phyloP scores from a whole-genome alignment of 1,284 basidiomycete genomes.

The Phlebopus sp. region DNA sequence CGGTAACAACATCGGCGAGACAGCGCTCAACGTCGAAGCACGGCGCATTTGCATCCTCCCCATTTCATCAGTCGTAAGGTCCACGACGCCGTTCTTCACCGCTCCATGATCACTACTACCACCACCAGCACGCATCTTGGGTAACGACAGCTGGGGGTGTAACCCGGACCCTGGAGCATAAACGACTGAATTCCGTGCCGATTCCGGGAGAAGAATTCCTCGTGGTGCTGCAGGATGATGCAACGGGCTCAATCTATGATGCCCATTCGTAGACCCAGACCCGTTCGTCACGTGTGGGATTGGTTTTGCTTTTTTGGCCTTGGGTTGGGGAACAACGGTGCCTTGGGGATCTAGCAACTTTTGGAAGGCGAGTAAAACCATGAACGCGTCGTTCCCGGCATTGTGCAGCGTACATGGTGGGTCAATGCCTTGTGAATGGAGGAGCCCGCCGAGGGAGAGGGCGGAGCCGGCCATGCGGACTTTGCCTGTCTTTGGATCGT shows the following conservation, averaged over 20 bases:
- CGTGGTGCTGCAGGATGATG: background rate
- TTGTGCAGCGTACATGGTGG: slow-evolving; percentile 52
- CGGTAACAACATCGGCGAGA: slow-evolving; percentile 9
- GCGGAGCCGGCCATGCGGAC: slow-evolving; percentile 46
- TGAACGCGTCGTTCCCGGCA: slow-evolving; percentile 70
- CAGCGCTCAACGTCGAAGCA: slow-evolving; percentile 19
- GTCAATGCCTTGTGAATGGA: slow-evolving; percentile 49
- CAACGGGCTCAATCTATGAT: background rate
- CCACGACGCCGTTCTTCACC: background rate
- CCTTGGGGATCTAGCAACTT: slow-evolving; percentile 51
- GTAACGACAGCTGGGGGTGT: background rate
- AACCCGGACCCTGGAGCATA: background rate
- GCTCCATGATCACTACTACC: no score
- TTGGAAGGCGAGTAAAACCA: slow-evolving; percentile 62
- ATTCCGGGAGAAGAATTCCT: background rate
- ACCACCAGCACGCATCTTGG: no score
- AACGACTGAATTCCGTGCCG: background rate
- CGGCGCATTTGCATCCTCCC: slow-evolving; percentile 14
- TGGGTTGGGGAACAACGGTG: background rate
- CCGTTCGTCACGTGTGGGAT: background rate
- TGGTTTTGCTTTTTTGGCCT: background rate
- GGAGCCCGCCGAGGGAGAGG: slow-evolving; percentile 53
- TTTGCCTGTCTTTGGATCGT: slow-evolving; percentile 51
- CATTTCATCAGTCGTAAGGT: slow-evolving; percentile 20
- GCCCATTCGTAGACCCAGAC: background rate